phyloP scores from a whole-genome alignment of 1,284 basidiomycete species.

The Austroboletus rostrupii region DNA sequence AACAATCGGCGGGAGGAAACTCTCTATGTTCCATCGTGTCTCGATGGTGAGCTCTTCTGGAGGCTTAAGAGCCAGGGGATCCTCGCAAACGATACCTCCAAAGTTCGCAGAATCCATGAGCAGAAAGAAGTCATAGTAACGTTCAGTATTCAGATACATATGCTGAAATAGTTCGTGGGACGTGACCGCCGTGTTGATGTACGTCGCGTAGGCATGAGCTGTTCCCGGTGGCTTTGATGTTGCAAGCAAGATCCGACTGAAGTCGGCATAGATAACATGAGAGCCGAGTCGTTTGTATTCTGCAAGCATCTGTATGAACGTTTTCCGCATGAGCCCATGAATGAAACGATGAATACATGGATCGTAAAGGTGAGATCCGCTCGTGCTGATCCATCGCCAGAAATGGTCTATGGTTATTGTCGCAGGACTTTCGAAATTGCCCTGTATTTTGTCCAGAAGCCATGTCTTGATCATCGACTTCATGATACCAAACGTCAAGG shows the following conservation, averaged over 20 bases:
- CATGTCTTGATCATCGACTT: conserved; percentile 89
- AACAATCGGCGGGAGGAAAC: conserved; percentile 83
- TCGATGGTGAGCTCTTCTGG: conserved; percentile 71
- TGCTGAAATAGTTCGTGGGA: conserved; percentile 96
- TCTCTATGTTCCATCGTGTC: conserved; percentile 94
- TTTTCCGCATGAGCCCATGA: conserved; percentile 96
- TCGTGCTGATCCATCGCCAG: conserved; percentile 95
- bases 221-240: conserved; percentile 96
- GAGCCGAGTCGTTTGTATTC: conserved; percentile 97
- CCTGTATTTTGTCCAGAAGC: conserved; percentile 84
- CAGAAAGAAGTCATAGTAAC: conserved; percentile 92
- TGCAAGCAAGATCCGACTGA: conserved; percentile 85
- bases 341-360: conserved; percentile 92
- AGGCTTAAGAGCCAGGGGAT: conserved; percentile 64
- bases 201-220: conserved; percentile 92
- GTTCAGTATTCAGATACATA: conserved; percentile 81
- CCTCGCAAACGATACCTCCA: conserved; percentile 84
- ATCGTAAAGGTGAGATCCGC: conserved; percentile 86
- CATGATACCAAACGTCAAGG: conserved; percentile 82
- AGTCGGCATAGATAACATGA: conserved; percentile 93
- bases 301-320: conserved; percentile 93
- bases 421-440: conserved; percentile 59
- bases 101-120: conserved; percentile 97
- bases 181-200: conserved; percentile 90
- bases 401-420: conserved; percentile 84